Percentiles rank a stretch among this genome's conserved stretches.
phyloP scores from a whole-genome alignment of 768 basidiomycete species.

The Lanmaoa rubissima region DNA sequence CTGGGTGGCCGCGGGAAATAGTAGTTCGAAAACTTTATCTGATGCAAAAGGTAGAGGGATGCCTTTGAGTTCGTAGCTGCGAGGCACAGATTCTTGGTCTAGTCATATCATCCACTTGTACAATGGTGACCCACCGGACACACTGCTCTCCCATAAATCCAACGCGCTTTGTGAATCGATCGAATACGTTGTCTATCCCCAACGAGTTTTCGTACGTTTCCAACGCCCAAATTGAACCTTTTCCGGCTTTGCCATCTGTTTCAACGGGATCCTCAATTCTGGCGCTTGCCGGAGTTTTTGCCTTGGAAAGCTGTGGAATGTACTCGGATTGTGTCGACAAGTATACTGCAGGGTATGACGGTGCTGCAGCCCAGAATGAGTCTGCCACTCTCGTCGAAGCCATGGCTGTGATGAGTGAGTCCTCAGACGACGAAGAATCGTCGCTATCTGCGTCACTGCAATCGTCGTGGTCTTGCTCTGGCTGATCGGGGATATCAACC shows the following conservation, averaged over 20 bases:
- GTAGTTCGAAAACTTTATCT: conserved; percentile 63
- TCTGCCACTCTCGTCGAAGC: conserved; percentile 52
- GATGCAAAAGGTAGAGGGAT: conserved; percentile 83
- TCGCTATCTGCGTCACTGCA: conserved; percentile 38
- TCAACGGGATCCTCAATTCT: conserved; percentile 43
- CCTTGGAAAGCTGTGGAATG: conserved; percentile 54
- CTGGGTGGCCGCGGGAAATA: conserved; percentile 64
- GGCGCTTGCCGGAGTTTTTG: conserved; percentile 40
- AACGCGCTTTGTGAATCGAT: conserved; percentile 75
- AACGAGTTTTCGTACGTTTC: conserved; percentile 83
- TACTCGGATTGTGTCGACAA: conserved; percentile 76
- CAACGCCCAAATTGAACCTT: conserved; percentile 55
- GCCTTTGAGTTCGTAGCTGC: conserved; percentile 85
- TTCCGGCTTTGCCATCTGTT: conserved; percentile 41
- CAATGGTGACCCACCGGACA: conserved; percentile 54
- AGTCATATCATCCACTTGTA: neutral
- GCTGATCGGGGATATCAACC: conserved; percentile 16
- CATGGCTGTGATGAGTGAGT: conserved; percentile 56
- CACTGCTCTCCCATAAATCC: conserved; percentile 78
- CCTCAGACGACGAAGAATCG: conserved; percentile 39
- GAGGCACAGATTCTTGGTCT: neutral
- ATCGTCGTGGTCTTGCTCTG: conserved; percentile 18
- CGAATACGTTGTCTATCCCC: conserved; percentile 81
- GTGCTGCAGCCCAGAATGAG: conserved; percentile 66
- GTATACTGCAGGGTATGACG: conserved; percentile 66